Evolutionary conservation across 2,329 filamentous ascomycete species (phyloP), one percentile per base, ranked within the genome.

Genomic region (Penicillium sclerotiorum): DNA sequence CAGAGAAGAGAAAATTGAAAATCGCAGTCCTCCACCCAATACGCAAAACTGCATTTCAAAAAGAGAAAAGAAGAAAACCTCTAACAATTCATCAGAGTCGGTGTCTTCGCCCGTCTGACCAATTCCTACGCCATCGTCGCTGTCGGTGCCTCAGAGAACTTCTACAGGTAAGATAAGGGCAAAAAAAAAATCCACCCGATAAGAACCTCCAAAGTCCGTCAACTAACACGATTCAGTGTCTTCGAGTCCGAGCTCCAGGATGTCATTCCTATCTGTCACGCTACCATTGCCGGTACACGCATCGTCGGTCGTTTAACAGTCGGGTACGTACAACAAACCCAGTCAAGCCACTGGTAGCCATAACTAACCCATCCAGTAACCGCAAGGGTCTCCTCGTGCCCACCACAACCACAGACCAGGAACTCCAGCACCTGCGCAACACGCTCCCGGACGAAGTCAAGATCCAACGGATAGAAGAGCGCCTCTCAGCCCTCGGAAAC

Each of bases 221-320:
- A 5, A 36, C 46, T 59, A 42, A 51, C 30, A 36, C 8, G 17
- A 38, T 17, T 55, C 58, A 90, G 90, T 80, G 84, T 97, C 72
- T 97, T 99, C 78, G 94, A 99, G 81, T 87, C 93, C 57, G 94
- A 99, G 79, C 83, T 99, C 55, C 90, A 95, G 80, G 94, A 97
- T 78, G 86, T 96, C 57, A 93, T 99, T 65, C 94, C 94, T 62
- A 96, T 96, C 73, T 94, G 90, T 75, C 90, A 94, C 77, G 92
- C 90, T 62, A 96, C 93, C 50, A 97, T 99, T 72, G 92, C 92
- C 56, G 94, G 94, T 63, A 97, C 93, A 32, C 85, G 94, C 67
- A 99, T 99, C 73, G 88, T 99, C 68, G 94, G 94, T 52, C 87
- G 94, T 62, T 83, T 99, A 77, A 97, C 94, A 62, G 89, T 93